Percentiles rank a stretch among this genome's conserved stretches.
Conservation (phyloP, 116 monocot genomes). For the Zostera marina region DNA sequence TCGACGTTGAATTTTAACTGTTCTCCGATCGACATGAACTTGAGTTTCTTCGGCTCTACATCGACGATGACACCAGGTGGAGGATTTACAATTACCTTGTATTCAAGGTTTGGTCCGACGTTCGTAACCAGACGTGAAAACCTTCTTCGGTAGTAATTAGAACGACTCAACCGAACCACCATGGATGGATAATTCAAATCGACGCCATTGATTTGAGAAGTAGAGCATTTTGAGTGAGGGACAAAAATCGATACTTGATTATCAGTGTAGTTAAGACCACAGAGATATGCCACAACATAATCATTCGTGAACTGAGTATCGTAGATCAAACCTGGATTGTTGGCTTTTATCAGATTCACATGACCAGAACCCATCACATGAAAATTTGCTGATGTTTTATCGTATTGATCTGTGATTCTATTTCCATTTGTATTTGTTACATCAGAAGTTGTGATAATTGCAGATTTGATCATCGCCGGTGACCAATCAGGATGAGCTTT, state of each 20-base stretch:
- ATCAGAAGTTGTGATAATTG: slow-evolving; percentile 9
- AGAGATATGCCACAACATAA: slow-evolving; percentile 5
- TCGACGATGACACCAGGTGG: not conserved
- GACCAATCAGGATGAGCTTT: slow-evolving; percentile 7
- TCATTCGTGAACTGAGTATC: not conserved
- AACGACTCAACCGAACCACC: not conserved
- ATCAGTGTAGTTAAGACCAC: slow-evolving; percentile 6
- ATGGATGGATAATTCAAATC: slow-evolving; percentile 12
- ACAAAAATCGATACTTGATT: not conserved
- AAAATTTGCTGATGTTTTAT: not conserved
- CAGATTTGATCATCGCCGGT: slow-evolving; percentile 10
- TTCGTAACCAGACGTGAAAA: slow-evolving; percentile 16
- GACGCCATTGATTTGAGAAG: not conserved
- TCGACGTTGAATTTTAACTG: not conserved
- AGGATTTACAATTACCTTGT: not conserved
- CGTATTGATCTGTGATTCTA: not conserved
- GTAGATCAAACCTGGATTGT: slow-evolving; percentile 10
- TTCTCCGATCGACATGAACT: not conserved
- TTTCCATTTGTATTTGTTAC: not conserved
- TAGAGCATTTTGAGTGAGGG: not conserved
- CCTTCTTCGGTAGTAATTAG: not conserved
- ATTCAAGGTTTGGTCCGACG: slow-evolving; percentile 4
- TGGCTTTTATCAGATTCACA: slow-evolving; percentile 4
- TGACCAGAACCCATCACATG: slow-evolving; percentile 6
- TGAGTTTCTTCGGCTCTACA: not conserved